phyloP scores from a whole-genome alignment of 192 early-diverging fungal species.

The Phlyctochytrium bullatum region DNA sequence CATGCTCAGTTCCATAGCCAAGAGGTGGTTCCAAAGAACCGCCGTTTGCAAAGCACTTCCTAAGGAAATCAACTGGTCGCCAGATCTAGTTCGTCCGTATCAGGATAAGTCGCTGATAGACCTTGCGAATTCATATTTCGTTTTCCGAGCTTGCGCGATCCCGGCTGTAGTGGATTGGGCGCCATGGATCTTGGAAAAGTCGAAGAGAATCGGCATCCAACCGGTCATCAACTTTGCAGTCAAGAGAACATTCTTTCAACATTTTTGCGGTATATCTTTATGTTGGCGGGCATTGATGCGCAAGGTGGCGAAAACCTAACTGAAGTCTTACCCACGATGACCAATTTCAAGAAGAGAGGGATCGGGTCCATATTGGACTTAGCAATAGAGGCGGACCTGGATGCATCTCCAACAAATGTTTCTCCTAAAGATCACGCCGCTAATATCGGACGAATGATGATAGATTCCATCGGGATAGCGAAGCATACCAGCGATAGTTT shows the following conservation, averaged over 20 bases:
- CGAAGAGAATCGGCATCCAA: constrained; percentile 42
- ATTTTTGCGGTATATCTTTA: constrained; percentile 72
- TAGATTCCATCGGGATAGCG: constrained; percentile 72
- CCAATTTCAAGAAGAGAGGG: constrained; percentile 48
- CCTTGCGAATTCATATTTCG: constrained; percentile 60
- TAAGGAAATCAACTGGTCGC: too few species aligned
- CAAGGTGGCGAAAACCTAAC: constrained; percentile 80
- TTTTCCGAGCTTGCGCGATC: constrained; percentile 71
- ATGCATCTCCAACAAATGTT: constrained; percentile 24
- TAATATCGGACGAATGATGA: constrained; percentile 63
- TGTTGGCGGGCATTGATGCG: neutral
- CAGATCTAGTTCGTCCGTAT: constrained; percentile 36
- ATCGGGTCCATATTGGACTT: constrained; percentile 88
- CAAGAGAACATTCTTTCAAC: constrained; percentile 85
- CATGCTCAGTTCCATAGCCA: too few species aligned
- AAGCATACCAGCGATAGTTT: constrained; percentile 64
- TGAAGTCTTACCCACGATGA: constrained; percentile 84
- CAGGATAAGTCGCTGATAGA: constrained; percentile 55
- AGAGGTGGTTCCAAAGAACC: too few species aligned
- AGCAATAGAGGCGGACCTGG: constrained; percentile 67
- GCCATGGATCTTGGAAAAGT: constrained; percentile 52
- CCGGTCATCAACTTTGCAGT: constrained; percentile 38
- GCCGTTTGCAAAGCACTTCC: too few species aligned
- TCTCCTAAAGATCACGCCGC: constrained; percentile 47
- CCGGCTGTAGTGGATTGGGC: constrained; percentile 60